Base-by-base conservation (phyloP, 2,329 filamentous ascomycete species). In the Sarocladium oryzae region DNA sequence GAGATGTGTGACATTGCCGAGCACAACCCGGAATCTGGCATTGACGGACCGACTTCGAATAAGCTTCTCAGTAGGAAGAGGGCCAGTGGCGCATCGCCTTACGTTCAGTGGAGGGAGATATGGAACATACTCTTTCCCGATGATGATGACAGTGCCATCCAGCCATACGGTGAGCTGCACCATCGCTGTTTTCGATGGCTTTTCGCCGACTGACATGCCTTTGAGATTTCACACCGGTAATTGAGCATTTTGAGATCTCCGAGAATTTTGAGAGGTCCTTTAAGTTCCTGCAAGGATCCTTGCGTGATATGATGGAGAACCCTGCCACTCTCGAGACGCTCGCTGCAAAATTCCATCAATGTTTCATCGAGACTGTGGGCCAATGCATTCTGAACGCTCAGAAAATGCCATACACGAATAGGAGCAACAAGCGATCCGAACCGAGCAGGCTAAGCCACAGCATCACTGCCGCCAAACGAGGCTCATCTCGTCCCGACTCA, bases 51-150 rank as follows among this genome's bases (percentile, higher is more conserved):
- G 0, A 71, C 69, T 0, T 64, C 69, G 3, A 67, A 66, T 3
- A 71, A 70, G 55, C 59, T 71, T 4, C 55, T 71, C 1, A 69
- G 67, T 18, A 61, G 69, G 2, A 71, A 71, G 53, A 56, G 69
- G 5, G 67, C 66, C 0, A 69, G 67, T 4, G 68, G 68, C 0
- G 63, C 64, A 1, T 69, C 67, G 2, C 55, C 67, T 0, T 65
- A 68, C 5, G 63, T 69, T 0, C 69, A 71, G 38, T 71, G 69
- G 69, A 61, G 58, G 15, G 69, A 71, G 50, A 66, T 71, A 1
- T 71, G 69, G 69, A 68, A 63, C n/a, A 67, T 71, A 8, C 56
- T 71, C 0, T 71, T 71, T 50, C 69, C 69, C 0, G 69, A 71
- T 35, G 69, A 71, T 15, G 67, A 68, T 11, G 68, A 68, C 4